Percentiles rank a stretch among this genome's conserved stretches.
phyloP scores from a whole-genome alignment of 768 basidiomycete species.

The Coprinellus aureogranulatus region DNA sequence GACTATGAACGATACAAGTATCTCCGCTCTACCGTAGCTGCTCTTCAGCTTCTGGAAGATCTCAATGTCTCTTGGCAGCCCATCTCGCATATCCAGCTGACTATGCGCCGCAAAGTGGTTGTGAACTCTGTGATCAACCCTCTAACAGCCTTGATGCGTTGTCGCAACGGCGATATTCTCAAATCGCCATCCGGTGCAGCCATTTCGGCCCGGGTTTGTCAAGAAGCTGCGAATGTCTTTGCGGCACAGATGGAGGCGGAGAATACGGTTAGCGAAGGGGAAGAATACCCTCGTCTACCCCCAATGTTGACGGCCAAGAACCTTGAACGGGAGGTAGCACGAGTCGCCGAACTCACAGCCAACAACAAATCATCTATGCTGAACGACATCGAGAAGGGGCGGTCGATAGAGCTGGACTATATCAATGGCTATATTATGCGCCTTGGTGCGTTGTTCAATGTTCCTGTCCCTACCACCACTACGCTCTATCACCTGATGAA shows the following conservation, averaged over 20 bases:
- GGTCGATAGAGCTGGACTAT: slow-evolving; percentile 72
- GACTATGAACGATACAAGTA: slow-evolving; percentile 48
- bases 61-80: slow-evolving; percentile 67
- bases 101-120: slow-evolving; percentile 77
- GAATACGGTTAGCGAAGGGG: slow-evolving; percentile 16
- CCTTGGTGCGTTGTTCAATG: slow-evolving; percentile 54
- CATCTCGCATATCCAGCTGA: slow-evolving; percentile 61
- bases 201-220: slow-evolving; percentile 55
- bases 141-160: slow-evolving; percentile 76
- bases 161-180: slow-evolving; percentile 77
- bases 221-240: slow-evolving; percentile 70
- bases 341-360: slow-evolving; percentile 56
- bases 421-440: slow-evolving; percentile 78
- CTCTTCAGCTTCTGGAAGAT: slow-evolving; percentile 51
- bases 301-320: slow-evolving; percentile 39
- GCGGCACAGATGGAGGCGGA: slow-evolving; percentile 47
- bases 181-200: slow-evolving; percentile 37
- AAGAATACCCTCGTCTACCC: slow-evolving; percentile 36
- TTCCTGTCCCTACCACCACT: slow-evolving; percentile 57
- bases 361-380: slow-evolving; percentile 82
- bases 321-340: slow-evolving; percentile 56
- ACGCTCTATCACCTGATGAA: slow-evolving; percentile 58
- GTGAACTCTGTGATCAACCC: slow-evolving; percentile 84
- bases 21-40: slow-evolving; percentile 67
- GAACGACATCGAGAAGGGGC: slow-evolving; percentile 60